Evolutionary conservation across 2,329 filamentous ascomycete genomes (phyloP).

Genomic region (Aspergillus brunneoviolaceus): DNA sequence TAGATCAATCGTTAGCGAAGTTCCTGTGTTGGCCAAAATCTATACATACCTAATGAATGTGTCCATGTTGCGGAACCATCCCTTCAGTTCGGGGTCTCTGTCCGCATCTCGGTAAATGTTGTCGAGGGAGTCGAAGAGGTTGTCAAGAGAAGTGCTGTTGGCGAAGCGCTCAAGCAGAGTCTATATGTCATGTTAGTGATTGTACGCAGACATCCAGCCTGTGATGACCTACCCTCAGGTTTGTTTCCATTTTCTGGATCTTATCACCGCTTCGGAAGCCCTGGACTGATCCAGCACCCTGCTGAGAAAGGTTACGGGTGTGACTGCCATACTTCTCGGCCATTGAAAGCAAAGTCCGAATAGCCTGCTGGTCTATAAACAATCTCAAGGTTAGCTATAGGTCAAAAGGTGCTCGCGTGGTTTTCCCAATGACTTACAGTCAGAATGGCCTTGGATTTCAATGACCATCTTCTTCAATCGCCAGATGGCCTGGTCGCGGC

Average conservation of each 20-base stretch:
- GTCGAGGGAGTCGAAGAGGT: constrained; percentile 81
- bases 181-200: constrained; percentile 54
- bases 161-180: constrained; percentile 92
- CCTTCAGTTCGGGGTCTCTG: constrained; percentile 77
- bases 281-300: constrained; percentile 68
- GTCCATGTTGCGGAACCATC: constrained; percentile 83
- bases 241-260: constrained; percentile 70
- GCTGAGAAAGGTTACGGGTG: constrained; percentile 62
- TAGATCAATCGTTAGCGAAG: constrained; percentile 18
- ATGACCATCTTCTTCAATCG: constrained; percentile 97
- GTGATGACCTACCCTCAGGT: constrained; percentile 64
- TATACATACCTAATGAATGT: constrained; percentile 61
- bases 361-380: constrained; percentile 71
- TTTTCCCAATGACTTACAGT: constrained; percentile 57
- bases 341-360: constrained; percentile 79
- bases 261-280: constrained; percentile 65
- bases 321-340: constrained; percentile 84
- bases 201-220: constrained; percentile 29
- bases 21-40: neutral
- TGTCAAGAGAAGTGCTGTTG: constrained; percentile 85
- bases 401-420: neutral
- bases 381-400: constrained; percentile 8
- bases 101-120: constrained; percentile 86
- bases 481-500: constrained; percentile 87
- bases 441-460: constrained; percentile 91